Evolutionary conservation across 345 rosid species (phyloP).

Genomic region (Pistacia vera): DNA sequence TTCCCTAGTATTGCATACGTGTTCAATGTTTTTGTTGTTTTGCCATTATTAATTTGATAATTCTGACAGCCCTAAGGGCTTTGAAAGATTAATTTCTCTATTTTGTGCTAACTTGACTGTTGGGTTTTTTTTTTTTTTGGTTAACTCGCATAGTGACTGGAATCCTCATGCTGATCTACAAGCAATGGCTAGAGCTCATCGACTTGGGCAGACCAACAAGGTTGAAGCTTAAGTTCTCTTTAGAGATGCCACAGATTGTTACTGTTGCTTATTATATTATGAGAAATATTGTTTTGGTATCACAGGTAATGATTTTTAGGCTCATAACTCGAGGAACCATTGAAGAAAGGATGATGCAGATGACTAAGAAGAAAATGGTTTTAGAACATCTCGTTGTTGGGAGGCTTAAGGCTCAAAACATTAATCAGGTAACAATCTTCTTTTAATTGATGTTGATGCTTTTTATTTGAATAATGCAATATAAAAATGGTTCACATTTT

Average conservation of each 20-base stretch:
- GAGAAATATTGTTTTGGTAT: conserved; percentile 23
- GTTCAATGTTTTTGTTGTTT: not conserved
- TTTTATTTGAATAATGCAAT: conserved; percentile 11
- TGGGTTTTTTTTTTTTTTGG: not conserved
- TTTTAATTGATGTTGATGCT: conserved; percentile 7
- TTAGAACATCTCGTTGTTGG: conserved; percentile 99
- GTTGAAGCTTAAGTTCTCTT: conserved; percentile 36
- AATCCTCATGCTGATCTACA: conserved; percentile 99
- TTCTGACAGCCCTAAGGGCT: conserved; percentile 4
- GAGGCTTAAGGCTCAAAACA: conserved; percentile 91
- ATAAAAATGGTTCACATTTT: not conserved
- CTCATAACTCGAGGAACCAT: conserved; percentile 89
- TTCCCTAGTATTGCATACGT: not conserved
- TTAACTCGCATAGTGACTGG: conserved; percentile 78
- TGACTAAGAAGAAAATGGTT: conserved; percentile 99
- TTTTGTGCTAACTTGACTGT: conserved; percentile 5
- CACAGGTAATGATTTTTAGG: conserved; percentile 95
- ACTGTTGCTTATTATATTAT: conserved; percentile 6
- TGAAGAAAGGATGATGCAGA: conserved; percentile 98
- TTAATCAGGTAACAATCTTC: conserved; percentile 74
- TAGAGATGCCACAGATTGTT: not conserved
- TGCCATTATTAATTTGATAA: not conserved
- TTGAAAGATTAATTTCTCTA: not conserved
- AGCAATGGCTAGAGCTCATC: conserved; percentile 99
- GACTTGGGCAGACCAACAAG: conserved; percentile 98